Evolutionary conservation across 495 filamentous ascomycete species (phyloP), one percentile per base, ranked within the genome.

Genomic region (Penicillium diatomitis): DNA sequence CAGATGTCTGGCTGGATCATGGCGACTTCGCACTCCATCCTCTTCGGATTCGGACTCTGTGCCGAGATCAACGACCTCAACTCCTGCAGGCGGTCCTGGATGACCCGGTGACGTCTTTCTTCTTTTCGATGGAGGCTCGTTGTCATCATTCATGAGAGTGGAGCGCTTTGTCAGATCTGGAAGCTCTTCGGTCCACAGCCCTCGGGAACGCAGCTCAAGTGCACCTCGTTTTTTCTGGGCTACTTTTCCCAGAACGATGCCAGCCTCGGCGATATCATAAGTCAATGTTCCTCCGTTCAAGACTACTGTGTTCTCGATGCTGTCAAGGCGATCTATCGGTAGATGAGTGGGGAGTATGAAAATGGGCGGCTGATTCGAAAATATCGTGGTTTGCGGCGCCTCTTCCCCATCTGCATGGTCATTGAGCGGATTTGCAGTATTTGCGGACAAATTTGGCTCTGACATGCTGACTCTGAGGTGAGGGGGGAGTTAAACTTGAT

Each of bases 311-410:
- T 81, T 74, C 58, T 91, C 86, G 9, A 83, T 50, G 32, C 74
- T 62, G 42, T 85, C 77, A 11, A 86, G 66, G 46, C 82, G 74
- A 4, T 83, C 71, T 10, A 76, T 61, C 0, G 72, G 64, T 8
- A 96, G 72, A 52, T 90, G 82, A 6, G 84, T 80, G 5, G 83
- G 68, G 0, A 95, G 78, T 38, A 97, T 76, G 49, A 81, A 91
- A 8, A 90, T 82, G 5, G 80, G 67, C 4, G 91, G 88, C 28
- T 48, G 60, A 0, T 54, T 38, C 27, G 60, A 57, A 34, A 70
- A 57, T 2, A 63, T 42, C 5, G 30, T 32, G 29, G 40, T 32
- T 9, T 34, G 39, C 6, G 44, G 41, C 1, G 8, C n/a, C 12
- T 32, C 48, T 36, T 50, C 47, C 1, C 28, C 29, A 2, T 39